phyloP scores from a whole-genome alignment of 2,329 filamentous ascomycete species.

The Daldinia sp. region DNA sequence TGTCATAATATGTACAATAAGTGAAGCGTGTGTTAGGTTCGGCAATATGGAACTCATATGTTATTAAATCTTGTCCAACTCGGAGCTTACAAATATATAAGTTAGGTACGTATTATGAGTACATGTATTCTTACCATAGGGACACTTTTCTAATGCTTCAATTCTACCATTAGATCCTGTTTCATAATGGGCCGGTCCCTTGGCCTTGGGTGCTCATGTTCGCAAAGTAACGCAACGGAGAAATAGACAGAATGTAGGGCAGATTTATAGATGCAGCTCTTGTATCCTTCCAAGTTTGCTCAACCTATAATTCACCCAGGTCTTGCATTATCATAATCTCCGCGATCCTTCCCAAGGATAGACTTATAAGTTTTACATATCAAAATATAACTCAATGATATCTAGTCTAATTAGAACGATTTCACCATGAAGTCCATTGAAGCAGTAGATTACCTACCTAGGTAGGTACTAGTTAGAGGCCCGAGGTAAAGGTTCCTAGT shows the following conservation, averaged over 20 bases:
- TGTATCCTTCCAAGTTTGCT: neutral
- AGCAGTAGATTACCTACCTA: neutral
- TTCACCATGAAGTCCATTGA: too few relatives aligned
- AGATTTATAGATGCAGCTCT: neutral
- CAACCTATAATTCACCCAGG: neutral
- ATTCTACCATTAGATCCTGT: neutral
- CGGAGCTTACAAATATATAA: neutral
- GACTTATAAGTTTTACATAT: neutral
- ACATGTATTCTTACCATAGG: neutral
- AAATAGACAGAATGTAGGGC: slow-evolving; percentile 1
- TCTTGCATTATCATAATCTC: neutral
- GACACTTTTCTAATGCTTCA: neutral
- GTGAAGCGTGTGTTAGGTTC: neutral
- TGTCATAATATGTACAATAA: neutral
- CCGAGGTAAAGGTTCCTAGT: neutral
- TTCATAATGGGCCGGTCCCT: slow-evolving; percentile 18
- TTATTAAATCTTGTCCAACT: neutral
- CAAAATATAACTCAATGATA: neutral
- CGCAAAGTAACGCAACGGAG: slow-evolving; percentile 15
- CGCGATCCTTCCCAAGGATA: neutral
- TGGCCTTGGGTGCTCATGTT: slow-evolving; percentile 21
- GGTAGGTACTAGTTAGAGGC: neutral
- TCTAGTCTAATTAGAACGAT: neutral
- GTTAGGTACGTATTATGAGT: neutral
- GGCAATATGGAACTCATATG: neutral